phyloP scores from a whole-genome alignment of 495 filamentous ascomycete genomes.

The Aspergillus steynii region DNA sequence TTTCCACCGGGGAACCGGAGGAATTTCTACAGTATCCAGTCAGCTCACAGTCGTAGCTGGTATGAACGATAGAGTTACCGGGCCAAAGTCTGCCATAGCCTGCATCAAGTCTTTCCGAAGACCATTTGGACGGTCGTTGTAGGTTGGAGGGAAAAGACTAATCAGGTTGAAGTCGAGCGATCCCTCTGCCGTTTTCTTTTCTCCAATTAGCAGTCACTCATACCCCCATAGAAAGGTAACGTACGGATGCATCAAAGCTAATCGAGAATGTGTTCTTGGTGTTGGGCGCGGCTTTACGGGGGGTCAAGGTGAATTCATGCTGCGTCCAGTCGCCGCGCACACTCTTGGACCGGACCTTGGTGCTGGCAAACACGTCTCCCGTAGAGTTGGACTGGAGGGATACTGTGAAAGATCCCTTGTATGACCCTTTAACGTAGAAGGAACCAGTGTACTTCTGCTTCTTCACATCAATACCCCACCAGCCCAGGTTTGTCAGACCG shows the following conservation, averaged over 20 bases:
- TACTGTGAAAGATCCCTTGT: conserved; percentile 30
- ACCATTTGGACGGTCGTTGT: conserved; percentile 56
- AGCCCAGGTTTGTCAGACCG: conserved; percentile 61
- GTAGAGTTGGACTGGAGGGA: conserved; percentile 30
- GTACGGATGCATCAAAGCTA: conserved; percentile 54
- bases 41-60: neutral
- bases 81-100: conserved; percentile 50
- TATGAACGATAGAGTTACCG: conserved; percentile 16
- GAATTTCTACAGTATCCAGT: conserved; percentile 46
- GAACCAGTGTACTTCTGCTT: conserved; percentile 52
- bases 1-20: conserved; percentile 69
- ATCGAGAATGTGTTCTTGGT: conserved; percentile 65
- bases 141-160: conserved; percentile 68
- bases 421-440: conserved; percentile 57
- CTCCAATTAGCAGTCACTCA: neutral
- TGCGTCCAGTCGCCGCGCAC: conserved; percentile 30
- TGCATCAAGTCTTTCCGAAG: conserved; percentile 61
- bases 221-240: neutral
- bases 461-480: conserved; percentile 63
- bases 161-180: conserved; percentile 67
- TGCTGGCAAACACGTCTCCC: conserved; percentile 31
- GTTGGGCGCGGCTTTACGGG: conserved; percentile 47
- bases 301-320: conserved; percentile 36
- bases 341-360: conserved; percentile 28
- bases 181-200: conserved; percentile 38